Percentiles rank a stretch among this genome's conserved stretches.
phyloP scores from a whole-genome alignment of 208 protist genomes.

The Acanthamoeba lenticulata region DNA sequence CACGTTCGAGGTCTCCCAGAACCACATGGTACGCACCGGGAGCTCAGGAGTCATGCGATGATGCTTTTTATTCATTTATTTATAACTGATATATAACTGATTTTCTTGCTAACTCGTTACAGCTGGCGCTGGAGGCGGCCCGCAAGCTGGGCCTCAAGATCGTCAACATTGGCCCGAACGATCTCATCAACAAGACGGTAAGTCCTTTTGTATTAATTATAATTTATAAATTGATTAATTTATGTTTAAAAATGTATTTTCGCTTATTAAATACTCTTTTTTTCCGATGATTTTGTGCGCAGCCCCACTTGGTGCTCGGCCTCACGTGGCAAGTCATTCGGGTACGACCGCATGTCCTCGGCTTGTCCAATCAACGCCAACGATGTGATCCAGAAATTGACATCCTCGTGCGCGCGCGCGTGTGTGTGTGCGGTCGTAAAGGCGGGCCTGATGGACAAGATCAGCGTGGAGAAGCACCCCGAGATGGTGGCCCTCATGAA shows the following conservation, averaged over 20 bases:
- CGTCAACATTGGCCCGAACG: conserved; percentile 90
- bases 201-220: background rate
- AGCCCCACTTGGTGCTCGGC: conserved; percentile 88
- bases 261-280: conserved; percentile 1
- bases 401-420: conserved; percentile 72
- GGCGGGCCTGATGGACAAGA: conserved; percentile 80
- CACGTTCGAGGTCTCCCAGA: conserved; percentile 89
- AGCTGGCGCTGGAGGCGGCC: conserved; percentile 91
- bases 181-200: conserved; percentile 79
- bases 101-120: too few relatives aligned
- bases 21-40: conserved; percentile 86
- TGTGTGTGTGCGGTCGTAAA: conserved; percentile 86
- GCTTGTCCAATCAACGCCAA: too few relatives aligned
- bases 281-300: background rate
- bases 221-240: background rate
- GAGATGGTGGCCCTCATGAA: conserved; percentile 87
- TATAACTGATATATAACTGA: too few relatives aligned
- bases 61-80: too few relatives aligned
- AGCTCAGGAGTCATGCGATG: too few relatives aligned
- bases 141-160: conserved; percentile 89
- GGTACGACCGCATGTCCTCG: too few relatives aligned
- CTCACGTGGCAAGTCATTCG: conserved; percentile 93
- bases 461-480: conserved; percentile 88
- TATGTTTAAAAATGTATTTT: background rate
- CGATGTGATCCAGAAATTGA: too few relatives aligned